Evolutionary conservation across 140 eudicot genomes (phyloP).

Genomic region (Cichorium intybus): DNA sequence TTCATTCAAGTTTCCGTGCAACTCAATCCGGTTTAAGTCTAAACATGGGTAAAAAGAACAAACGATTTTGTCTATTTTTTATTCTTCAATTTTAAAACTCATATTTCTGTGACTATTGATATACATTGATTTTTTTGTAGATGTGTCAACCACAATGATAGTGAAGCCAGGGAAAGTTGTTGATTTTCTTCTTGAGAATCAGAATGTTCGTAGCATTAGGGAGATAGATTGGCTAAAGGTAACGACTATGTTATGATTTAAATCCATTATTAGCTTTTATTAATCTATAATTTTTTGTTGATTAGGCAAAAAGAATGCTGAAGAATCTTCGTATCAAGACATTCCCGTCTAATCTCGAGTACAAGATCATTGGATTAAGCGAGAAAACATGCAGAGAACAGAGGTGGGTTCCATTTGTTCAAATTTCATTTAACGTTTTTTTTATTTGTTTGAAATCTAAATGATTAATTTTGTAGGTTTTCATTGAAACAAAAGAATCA

Average conservation of each 20-base stretch:
- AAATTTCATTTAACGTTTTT: too few species aligned
- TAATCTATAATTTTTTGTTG: neutral
- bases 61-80: neutral
- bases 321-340: conserved; percentile 57
- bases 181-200: conserved; percentile 64
- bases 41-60: conserved; percentile 51
- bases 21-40: conserved; percentile 69
- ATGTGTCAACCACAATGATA: conserved; percentile 70
- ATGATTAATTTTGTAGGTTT: conserved; percentile 44
- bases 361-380: conserved; percentile 65
- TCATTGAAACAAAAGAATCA: conserved; percentile 28
- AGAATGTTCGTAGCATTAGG: conserved; percentile 46
- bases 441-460: neutral
- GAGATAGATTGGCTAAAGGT: conserved; percentile 79
- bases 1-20: conserved; percentile 74
- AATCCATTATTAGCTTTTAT: neutral
- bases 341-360: conserved; percentile 43
- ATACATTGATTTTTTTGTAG: conserved; percentile 24
- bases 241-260: neutral
- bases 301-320: conserved; percentile 54
- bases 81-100: neutral
- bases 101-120: neutral
- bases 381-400: conserved; percentile 56
- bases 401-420: conserved; percentile 23
- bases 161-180: conserved; percentile 69